A percentile compares a stretch with the other conserved stretches of the same genome.
These are phyloP conservation scores for Phytophthora capsici DNA, from an alignment of 352 stramenopile species.

Conservation along the genomic window DNA sequence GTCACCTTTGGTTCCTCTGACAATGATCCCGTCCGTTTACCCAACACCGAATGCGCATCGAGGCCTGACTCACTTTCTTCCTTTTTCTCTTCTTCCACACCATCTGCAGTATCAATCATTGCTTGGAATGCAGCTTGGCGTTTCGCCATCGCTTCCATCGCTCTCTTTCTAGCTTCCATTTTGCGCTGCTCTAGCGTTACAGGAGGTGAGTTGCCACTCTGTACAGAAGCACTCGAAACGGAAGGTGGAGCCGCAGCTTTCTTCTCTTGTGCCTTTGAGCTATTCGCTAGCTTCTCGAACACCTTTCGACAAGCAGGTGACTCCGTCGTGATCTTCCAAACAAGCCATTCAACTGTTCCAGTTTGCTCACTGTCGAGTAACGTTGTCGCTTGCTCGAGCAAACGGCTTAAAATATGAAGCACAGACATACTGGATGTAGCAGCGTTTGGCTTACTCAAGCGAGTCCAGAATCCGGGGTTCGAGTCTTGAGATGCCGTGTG, in stretches of 20 bases:
- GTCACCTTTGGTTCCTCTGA: conserved; percentile 39
- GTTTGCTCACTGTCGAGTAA: conserved; percentile 80
- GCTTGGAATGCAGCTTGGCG: conserved; percentile 86
- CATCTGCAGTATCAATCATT: conserved; percentile 73
- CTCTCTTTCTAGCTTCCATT: conserved; percentile 76
- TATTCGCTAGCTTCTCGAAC: conserved; percentile 43
- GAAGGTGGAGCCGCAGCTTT: conserved; percentile 21
- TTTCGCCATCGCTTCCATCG: conserved; percentile 80
- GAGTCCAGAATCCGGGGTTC: conserved; percentile 55
- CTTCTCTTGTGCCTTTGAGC: conserved; percentile 37
- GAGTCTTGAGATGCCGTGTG: conserved; percentile 52
- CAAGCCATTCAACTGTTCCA: conserved; percentile 77
- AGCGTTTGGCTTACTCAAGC: conserved; percentile 45
- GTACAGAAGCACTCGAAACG: neutral
- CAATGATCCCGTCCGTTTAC: conserved; percentile 56
- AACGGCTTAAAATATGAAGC: conserved; percentile 54
- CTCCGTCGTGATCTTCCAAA: conserved; percentile 60
- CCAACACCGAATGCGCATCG: conserved; percentile 30
- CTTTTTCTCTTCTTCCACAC: conserved; percentile 43
- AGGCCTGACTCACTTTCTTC: conserved; percentile 36
- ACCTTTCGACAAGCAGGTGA: conserved; percentile 51
- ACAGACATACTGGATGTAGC: conserved; percentile 53
- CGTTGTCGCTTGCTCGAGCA: conserved; percentile 51
- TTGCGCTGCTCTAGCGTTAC: conserved; percentile 81
- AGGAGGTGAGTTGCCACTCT: conserved; percentile 19